Base-by-base conservation (phyloP, 257 asterid species). In the Datura wrightii region DNA sequence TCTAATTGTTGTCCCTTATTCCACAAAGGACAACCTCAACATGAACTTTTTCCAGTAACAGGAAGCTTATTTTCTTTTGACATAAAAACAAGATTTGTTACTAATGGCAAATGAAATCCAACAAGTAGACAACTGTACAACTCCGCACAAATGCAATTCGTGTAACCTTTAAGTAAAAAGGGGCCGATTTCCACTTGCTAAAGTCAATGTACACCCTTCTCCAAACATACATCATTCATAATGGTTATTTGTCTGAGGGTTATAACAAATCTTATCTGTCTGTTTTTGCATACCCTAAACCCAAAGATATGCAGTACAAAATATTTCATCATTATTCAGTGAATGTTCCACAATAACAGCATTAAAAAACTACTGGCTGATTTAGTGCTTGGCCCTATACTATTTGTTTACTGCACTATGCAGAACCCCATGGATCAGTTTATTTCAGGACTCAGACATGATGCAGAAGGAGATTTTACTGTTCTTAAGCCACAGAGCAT, bases 161-260 rank as follows among this genome's bases (percentile, higher is more conserved):
- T 39, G 34, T 41, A 69, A 16, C 31, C 19, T 69, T 18, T 4
- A 41, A 39, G 53, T 41, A 4, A 41, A 39, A 69, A 41, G 53
- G 78, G 14, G 53, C 15, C 16, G 8, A 69, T 41, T 16, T 69
- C 31, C 79, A 69, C 53, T 69, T 39, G 78, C 53, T 69, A 18
- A 69, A 39, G 53, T 41, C 15, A 16, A 41, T 69, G 36, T 69
- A 69, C 53, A 16, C 79, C 41, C 53, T 41, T 69, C 16, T 19
- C 79, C 79, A 69, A 69, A 18, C 79, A 69, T 69, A 69, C 31
- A 67, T 41, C 79, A 69, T 69, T 69, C 79, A 69, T 2, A 41
- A 69, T 39, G 79, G 34, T 69, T 69, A 2, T 69, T 41, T 69
- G 53, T 41, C 53, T 41, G 53, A 41, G 53, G 79, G 36, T 69